Evolutionary conservation across 2,329 filamentous ascomycete genomes (phyloP).

Genomic region (Cryoendolithus antarcticus): DNA sequence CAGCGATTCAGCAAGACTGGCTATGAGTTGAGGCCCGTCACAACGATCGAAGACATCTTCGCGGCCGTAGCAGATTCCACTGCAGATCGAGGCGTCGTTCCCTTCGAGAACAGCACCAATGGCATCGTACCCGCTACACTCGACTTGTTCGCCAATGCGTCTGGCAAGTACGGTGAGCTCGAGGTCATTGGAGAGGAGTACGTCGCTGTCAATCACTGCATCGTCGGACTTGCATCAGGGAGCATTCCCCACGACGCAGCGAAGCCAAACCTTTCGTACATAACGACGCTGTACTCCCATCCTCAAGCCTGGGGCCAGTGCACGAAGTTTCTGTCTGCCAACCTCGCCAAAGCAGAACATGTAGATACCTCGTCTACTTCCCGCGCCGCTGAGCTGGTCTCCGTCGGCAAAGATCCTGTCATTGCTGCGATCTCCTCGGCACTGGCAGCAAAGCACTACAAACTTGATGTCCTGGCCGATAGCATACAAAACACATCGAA

Average conservation of each 20-base stretch:
- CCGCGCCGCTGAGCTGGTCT: constrained; percentile 62
- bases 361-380: constrained; percentile 80
- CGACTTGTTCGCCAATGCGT: constrained; percentile 72
- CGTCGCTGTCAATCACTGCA: constrained; percentile 75
- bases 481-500: constrained; percentile 62
- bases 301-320: constrained; percentile 95
- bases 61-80: constrained; percentile 56
- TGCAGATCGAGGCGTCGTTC: constrained; percentile 66
- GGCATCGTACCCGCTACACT: constrained; percentile 83
- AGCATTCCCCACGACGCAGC: too few species aligned
- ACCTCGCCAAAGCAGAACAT: constrained; percentile 63
- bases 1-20: constrained; percentile 1
- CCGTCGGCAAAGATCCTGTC: constrained; percentile 39
- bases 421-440: constrained; percentile 68
- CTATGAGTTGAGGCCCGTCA: constrained; percentile 27
- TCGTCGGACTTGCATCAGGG: constrained; percentile 45
- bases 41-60: constrained; percentile 58
- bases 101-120: constrained; percentile 93
- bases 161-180: constrained; percentile 52
- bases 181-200: constrained; percentile 74
- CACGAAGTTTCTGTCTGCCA: constrained; percentile 55
- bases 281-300: constrained; percentile 77
- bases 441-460: constrained; percentile 57
- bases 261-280: constrained; percentile 41
- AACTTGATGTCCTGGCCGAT: constrained; percentile 55